A percentile compares a stretch with the other conserved stretches of the same genome.
Conservation (phyloP, 2,329 filamentous ascomycete species). For the Hymenoscyphus repandus region DNA sequence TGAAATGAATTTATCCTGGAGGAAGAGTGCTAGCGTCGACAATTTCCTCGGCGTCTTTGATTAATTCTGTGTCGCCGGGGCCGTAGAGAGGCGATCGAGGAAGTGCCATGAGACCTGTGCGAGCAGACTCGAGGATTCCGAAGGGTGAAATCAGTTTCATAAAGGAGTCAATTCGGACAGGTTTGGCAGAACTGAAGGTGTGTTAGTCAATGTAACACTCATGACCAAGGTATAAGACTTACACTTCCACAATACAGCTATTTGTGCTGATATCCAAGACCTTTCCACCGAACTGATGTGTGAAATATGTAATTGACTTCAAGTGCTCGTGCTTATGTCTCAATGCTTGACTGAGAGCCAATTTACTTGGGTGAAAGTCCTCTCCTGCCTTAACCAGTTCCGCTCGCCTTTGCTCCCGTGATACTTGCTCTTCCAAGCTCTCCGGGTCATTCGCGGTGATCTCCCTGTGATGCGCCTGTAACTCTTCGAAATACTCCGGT, state of each 20-base stretch:
- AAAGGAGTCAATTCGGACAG: constrained; percentile 90
- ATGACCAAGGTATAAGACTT: constrained; percentile 38
- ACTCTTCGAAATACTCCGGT: constrained; percentile 96
- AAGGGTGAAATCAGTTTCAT: constrained; percentile 93
- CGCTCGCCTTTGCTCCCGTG: constrained; percentile 31
- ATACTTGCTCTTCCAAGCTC: constrained; percentile 34
- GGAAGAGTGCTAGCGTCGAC: constrained; percentile 92
- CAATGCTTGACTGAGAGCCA: constrained; percentile 82
- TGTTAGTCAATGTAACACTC: constrained; percentile 10
- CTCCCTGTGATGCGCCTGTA: constrained; percentile 91
- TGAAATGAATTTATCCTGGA: constrained; percentile 56
- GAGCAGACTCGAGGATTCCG: constrained; percentile 91
- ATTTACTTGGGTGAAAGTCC: constrained; percentile 86
- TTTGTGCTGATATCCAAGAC: constrained; percentile 96
- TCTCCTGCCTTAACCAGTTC: constrained; percentile 21
- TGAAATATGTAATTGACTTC: constrained; percentile 90
- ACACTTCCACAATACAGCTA: constrained; percentile 98
- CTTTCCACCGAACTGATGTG: constrained; percentile 97
- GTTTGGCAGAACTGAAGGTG: constrained; percentile 67
- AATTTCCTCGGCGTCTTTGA: constrained; percentile 87
- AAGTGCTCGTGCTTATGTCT: constrained; percentile 97
- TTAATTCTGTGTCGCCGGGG: constrained; percentile 60
- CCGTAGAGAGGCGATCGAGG: constrained; percentile 85
- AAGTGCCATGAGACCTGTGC: constrained; percentile 94
- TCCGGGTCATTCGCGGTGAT: constrained; percentile 52